Evolutionary conservation across 768 basidiomycete genomes (phyloP), one percentile per base, ranked within the genome.

Genomic region (Termitomyces sp.): DNA sequence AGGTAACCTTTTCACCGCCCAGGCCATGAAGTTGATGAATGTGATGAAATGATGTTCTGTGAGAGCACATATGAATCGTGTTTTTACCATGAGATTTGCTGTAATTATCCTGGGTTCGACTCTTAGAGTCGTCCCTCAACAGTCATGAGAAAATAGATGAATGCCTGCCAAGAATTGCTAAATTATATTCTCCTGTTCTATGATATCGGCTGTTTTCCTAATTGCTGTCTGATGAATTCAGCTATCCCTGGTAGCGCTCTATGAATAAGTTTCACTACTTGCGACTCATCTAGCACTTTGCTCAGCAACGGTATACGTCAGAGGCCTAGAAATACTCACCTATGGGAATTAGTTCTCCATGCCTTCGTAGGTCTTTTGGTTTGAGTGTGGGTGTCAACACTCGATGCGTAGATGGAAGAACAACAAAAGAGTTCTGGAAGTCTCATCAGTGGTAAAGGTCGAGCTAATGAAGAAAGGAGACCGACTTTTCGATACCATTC

Each of bases 191-290:
- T 18, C 11, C 4, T 18, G 10, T 35, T n/a, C n/a, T 49, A 49
- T 4, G 35, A 49, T 38, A 16, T n/a, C 11, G 16, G 10, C 3
- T 11, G 16, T 38, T 49, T 54, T 18, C 59, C 60, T 45, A 72
- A 54, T 23, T 66, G 64, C 31, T 72, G 70, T 20, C 70, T 75
- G 48, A 91, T 74, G 57, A 85, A 85, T 7, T 77, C 64, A 49
- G 83, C 70, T 59, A 92, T 87, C 27, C 76, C 71, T 2, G 87
- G 86, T 48, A 92, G 70, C 7, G 84, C 85, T 55, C 75, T 74
- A 32, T 80, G 79, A 45, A 93, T 80, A n/a, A 91, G 80, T 64
- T 84, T 84, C 59, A 90, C 80, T n/a, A 89, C 82, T 63, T 88
- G 84, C 35, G 78, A 71, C 68, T 89, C 85, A 25, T 84, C 89